These are phyloP conservation scores for Parvularia atlantis DNA, from an alignment of 78 protist species.

Conservation along the genomic window DNA sequence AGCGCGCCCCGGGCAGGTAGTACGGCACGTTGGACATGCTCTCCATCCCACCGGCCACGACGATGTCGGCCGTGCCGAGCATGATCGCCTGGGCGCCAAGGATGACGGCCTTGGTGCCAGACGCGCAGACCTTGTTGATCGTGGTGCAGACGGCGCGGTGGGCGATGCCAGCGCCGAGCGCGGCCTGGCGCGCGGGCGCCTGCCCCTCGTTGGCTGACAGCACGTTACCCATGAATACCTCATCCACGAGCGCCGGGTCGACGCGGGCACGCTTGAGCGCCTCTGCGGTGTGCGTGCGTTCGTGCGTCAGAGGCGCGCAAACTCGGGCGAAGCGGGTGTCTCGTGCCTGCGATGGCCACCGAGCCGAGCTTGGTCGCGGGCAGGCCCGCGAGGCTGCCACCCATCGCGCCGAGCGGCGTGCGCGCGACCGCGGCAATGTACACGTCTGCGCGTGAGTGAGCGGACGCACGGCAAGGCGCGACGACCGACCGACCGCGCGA, in stretches of 20 bases:
- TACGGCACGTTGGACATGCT: constrained; percentile 90
- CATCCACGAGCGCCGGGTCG: constrained; percentile 20
- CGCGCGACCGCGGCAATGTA: constrained; percentile 76
- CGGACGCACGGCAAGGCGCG: too few species aligned
- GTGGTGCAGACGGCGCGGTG: constrained; percentile 23
- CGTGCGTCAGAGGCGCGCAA: too few species aligned
- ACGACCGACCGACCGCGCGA: too few species aligned
- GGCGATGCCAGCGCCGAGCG: constrained; percentile 56
- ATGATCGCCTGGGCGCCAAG: constrained; percentile 74
- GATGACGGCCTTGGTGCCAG: constrained; percentile 91
- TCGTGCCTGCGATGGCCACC: constrained; percentile 50
- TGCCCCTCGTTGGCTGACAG: constrained; percentile 55
- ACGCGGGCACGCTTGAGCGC: constrained; percentile 34
- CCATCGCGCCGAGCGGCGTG: constrained; percentile 77
- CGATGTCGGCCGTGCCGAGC: constrained; percentile 59
- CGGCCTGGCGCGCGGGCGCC: constrained; percentile 86
- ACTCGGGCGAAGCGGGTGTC: too few species aligned
- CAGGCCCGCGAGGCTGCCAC: constrained; percentile 43
- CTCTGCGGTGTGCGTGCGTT: too few species aligned
- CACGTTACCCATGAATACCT: constrained; percentile 83
- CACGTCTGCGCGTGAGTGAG: too few species aligned
- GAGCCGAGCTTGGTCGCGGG: constrained; percentile 76
- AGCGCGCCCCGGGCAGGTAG: constrained; percentile 51
- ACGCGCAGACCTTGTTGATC: constrained; percentile 89
- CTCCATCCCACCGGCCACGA: constrained; percentile 95